Evolutionary conservation across 306 rosid species (phyloP).

Genomic region (Amphicarpaea edgeworthii): DNA sequence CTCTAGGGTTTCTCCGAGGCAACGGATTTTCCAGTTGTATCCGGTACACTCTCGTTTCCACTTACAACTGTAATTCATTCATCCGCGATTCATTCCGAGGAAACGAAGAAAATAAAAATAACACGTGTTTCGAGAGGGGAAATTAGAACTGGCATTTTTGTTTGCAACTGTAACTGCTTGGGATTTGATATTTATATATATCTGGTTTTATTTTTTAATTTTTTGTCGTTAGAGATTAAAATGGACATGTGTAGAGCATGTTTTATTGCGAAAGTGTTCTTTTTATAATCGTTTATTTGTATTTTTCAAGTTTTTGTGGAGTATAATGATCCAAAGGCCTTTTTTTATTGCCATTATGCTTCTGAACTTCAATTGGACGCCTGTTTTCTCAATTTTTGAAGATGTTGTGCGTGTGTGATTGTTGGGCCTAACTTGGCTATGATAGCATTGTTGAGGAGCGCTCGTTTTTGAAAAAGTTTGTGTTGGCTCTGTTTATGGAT

Average conservation of each 20-base stretch:
- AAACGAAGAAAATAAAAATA: conserved; percentile 12
- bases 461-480: background rate
- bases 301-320: background rate
- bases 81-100: conserved; percentile 41
- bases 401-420: conserved; percentile 12
- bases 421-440: background rate
- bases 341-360: conserved; percentile 6
- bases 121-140: background rate
- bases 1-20: conserved; percentile 73
- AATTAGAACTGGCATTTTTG: conserved; percentile 27
- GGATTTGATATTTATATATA: conserved; percentile 16
- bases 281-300: background rate
- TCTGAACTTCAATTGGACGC: background rate
- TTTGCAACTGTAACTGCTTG: conserved; percentile 27
- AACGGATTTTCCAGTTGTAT: conserved; percentile 36
- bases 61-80: conserved; percentile 15
- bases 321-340: conserved; percentile 21
- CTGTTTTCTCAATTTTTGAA: background rate
- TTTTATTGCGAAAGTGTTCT: conserved; percentile 8
- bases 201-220: too few species aligned
- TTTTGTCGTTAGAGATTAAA: background rate
- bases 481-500: conserved; percentile 27
- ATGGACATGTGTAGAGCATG: background rate
- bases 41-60: conserved; percentile 14
- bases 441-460: background rate